phyloP scores from a whole-genome alignment of 129 eudicot species.

The Sambucus nigra region DNA sequence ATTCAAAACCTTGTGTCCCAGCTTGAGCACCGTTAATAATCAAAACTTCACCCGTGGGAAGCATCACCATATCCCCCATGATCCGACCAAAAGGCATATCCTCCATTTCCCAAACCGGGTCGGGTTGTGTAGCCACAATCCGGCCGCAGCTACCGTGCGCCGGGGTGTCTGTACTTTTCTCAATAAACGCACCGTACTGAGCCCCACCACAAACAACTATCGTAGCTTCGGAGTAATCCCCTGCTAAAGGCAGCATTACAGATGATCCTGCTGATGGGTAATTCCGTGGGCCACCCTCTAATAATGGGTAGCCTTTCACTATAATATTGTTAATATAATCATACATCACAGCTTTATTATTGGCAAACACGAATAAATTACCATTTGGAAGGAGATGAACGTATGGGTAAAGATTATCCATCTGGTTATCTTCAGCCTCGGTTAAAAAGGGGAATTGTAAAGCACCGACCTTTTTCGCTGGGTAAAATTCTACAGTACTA shows the following conservation, averaged over 20 bases:
- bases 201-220: constrained; percentile 78
- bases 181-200: constrained; percentile 45
- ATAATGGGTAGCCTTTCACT: constrained; percentile 27
- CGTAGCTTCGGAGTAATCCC: constrained; percentile 49
- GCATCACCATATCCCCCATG: constrained; percentile 93
- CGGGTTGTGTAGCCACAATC: constrained; percentile 37
- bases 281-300: constrained; percentile 76
- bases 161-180: constrained; percentile 25
- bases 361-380: constrained; percentile 59
- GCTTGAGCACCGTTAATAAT: constrained; percentile 73
- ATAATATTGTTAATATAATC: constrained; percentile 30
- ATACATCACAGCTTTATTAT: constrained; percentile 51
- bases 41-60: constrained; percentile 58
- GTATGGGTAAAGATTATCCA: constrained; percentile 73
- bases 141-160: constrained; percentile 67
- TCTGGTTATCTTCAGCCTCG: constrained; percentile 38
- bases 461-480: constrained; percentile 31
- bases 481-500: constrained; percentile 45
- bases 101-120: constrained; percentile 80
- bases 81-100: constrained; percentile 67
- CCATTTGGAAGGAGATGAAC: constrained; percentile 70
- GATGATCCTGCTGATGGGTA: constrained; percentile 88
- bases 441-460: constrained; percentile 41
- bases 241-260: constrained; percentile 53
- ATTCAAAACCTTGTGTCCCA: constrained; percentile 67